A percentile compares a stretch with the other conserved stretches of the same genome.
These are phyloP conservation scores for Arctostaphylos glauca DNA, from an alignment of 148 eudicot species.

Conservation along the genomic window DNA sequence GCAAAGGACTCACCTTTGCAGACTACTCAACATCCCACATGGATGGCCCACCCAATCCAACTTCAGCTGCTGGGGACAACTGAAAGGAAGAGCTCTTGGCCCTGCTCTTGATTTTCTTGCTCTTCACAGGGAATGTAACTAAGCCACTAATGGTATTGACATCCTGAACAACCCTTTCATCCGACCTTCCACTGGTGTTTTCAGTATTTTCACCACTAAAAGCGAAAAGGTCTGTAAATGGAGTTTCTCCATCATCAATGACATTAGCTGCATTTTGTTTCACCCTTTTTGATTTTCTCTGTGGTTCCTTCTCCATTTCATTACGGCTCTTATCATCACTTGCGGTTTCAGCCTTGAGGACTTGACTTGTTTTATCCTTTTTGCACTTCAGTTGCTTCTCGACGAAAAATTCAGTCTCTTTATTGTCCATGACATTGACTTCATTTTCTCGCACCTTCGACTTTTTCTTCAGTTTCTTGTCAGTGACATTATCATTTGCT, in stretches of 20 bases:
- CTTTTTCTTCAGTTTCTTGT: conserved; percentile 26
- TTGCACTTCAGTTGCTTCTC: conserved; percentile 30
- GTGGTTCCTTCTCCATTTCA: conserved; percentile 27
- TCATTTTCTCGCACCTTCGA: conserved; percentile 20
- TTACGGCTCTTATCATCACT: conserved; percentile 14
- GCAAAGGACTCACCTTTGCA: conserved; percentile 1
- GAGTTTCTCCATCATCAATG: conserved; percentile 65
- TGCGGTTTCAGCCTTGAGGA: conserved; percentile 23
- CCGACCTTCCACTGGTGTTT: conserved; percentile 12
- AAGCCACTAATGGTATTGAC: conserved; percentile 31
- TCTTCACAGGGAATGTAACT: conserved; percentile 45
- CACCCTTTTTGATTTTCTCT: conserved; percentile 43
- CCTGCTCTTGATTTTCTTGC: conserved; percentile 49
- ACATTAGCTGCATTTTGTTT: conserved; percentile 29
- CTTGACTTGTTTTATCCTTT: conserved; percentile 39
- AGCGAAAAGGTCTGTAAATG: conserved; percentile 53
- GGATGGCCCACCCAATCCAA: conserved; percentile 85
- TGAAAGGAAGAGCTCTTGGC: conserved; percentile 30
- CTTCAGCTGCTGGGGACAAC: conserved; percentile 40
- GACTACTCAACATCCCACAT: conserved; percentile 56
- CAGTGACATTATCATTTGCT: neutral
- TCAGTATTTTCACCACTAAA: conserved; percentile 27
- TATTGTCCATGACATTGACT: conserved; percentile 33
- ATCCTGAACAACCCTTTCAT: conserved; percentile 21
- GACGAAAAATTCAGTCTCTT: conserved; percentile 31